phyloP scores from a whole-genome alignment of 2,329 filamentous ascomycete species.

The Leptographium galeiforme region DNA sequence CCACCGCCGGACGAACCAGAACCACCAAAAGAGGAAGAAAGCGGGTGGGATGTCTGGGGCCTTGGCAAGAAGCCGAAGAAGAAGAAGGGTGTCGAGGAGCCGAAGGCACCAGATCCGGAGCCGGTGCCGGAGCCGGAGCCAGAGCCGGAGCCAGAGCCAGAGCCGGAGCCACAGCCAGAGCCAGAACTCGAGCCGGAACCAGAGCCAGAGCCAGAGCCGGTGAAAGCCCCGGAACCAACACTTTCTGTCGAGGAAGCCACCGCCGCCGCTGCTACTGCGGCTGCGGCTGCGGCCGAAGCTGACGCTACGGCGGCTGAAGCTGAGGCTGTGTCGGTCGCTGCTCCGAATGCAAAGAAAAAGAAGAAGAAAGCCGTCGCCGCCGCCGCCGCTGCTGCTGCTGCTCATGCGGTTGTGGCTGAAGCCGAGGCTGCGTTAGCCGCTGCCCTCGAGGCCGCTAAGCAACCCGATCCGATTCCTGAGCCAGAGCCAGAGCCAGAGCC shows the following conservation, averaged over 20 bases:
- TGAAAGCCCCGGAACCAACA: constrained; percentile 15
- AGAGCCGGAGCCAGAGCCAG: constrained; percentile 7
- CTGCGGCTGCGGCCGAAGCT: not conserved
- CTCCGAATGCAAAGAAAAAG: constrained; percentile 4
- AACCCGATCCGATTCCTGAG: constrained; percentile 7
- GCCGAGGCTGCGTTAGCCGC: not conserved
- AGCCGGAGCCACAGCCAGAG: constrained; percentile 1
- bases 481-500: constrained; percentile 8
- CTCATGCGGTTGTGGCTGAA: not conserved
- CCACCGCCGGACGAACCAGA: not conserved
- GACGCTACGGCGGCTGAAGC: too few species aligned
- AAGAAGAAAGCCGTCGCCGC: constrained; percentile 16
- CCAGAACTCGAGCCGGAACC: not conserved
- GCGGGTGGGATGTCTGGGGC: constrained; percentile 28
- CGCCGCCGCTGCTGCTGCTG: constrained; percentile 3
- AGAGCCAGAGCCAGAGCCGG: constrained; percentile 1
- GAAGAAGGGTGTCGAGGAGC: constrained; percentile 6
- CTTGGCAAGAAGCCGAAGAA: constrained; percentile 30
- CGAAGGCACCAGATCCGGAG: not conserved
- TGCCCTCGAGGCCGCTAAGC: not conserved
- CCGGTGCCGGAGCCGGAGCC: constrained; percentile 4
- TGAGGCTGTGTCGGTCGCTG: not conserved
- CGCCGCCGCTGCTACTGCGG: constrained; percentile 1
- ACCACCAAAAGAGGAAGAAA: constrained; percentile 9
- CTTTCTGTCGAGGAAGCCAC: constrained; percentile 9